Percentiles rank a stretch among this genome's conserved stretches.
Evolutionary conservation across 805 yeast genomes (phyloP).

Genomic region (Candida loeiensis): DNA sequence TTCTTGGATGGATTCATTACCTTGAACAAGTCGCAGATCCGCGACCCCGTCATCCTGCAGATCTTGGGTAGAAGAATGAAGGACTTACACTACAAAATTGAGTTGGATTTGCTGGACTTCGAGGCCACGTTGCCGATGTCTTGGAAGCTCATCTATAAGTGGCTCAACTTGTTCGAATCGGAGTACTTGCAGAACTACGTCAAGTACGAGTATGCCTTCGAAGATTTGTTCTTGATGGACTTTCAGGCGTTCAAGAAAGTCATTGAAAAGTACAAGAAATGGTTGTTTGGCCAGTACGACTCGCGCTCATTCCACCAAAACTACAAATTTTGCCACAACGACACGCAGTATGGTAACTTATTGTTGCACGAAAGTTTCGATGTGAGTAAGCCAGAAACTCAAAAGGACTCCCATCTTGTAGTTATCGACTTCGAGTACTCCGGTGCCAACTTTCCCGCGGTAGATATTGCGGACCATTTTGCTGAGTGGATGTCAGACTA

Average conservation of each 20-base stretch:
- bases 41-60: constrained; percentile 70
- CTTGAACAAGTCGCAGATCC: constrained; percentile 65
- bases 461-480: constrained; percentile 89
- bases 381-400: constrained; percentile 30
- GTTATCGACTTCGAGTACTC: constrained; percentile 97
- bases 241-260: constrained; percentile 49
- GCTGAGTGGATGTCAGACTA: constrained; percentile 98
- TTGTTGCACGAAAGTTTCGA: constrained; percentile 60
- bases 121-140: constrained; percentile 54
- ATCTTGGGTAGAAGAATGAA: constrained; percentile 96
- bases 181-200: constrained; percentile 40
- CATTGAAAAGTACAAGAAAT: constrained; percentile 53
- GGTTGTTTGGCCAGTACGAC: constrained; percentile 56
- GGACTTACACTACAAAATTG: constrained; percentile 81
- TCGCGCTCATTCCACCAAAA: constrained; percentile 40
- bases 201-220: constrained; percentile 29
- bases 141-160: constrained; percentile 68
- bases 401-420: constrained; percentile 54
- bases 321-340: constrained; percentile 89
- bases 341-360: constrained; percentile 93
- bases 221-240: constrained; percentile 40
- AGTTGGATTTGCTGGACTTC: constrained; percentile 55
- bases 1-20: constrained; percentile 81
- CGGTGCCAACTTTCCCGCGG: constrained; percentile 86
- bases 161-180: constrained; percentile 50